Evolutionary conservation across 441 rosid genomes (phyloP), one percentile per base, ranked within the genome.

Genomic region (Manihot esculenta): DNA sequence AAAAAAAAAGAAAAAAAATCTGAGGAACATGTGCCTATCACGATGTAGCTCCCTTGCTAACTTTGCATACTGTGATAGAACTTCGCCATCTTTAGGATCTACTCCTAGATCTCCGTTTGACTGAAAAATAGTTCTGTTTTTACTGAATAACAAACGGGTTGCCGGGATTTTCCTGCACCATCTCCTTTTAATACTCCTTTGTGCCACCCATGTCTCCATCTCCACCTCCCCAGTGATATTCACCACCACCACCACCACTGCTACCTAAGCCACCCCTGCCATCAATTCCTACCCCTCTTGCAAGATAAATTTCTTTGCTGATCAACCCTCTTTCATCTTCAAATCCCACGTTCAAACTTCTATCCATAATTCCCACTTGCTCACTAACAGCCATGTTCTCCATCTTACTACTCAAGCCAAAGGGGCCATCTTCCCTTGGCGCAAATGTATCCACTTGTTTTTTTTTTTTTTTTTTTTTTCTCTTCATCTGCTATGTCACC

Each of bases 1-100:
- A 4, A 12, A 23, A 20, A 54, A 14, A n/a, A n/a, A n/a, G n/a
- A n/a, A n/a, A n/a, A n/a, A n/a, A n/a, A n/a, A n/a, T n/a, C n/a
- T n/a, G n/a, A n/a, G n/a, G n/a, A n/a, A n/a, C n/a, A n/a, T n/a
- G n/a, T n/a, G n/a, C 47, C 79, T 57, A 38, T 87, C 90, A 1
- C 21, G 74, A 57, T 78, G 83, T 26, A 82, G 76, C 62, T 84
- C 82, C 94, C 90, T 86, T 0, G 79, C 67, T 13, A 86, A 63
- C 66, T 74, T 79, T 3, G 87, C 89, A 51, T 87, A 85, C n/a
- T 82, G 85, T 27, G 88, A 78, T 10, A 87, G 79, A 45, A 82
- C 72, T 61, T 83, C 89, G 0, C 92, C 92, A 6, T 89, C 94
- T 26, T 44, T 49, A 3, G 94, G 90, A 70, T 87, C 89, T 35